Evolutionary conservation across 2,329 filamentous ascomycete genomes (phyloP), one percentile per base, ranked within the genome.

Genomic region (Dendryphion nanum): DNA sequence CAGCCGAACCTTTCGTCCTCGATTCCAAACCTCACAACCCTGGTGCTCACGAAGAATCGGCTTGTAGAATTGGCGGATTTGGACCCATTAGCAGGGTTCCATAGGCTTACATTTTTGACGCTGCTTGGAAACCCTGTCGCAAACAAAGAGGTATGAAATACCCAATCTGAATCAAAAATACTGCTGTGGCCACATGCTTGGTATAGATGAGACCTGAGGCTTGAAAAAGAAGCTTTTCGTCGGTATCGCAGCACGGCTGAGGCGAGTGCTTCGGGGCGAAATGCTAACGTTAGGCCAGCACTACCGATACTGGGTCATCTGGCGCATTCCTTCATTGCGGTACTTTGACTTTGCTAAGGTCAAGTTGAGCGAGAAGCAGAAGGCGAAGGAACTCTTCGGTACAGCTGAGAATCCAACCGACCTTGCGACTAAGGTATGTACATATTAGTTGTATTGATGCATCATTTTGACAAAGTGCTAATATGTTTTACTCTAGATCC

Each of bases 271-370:
- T 4, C 33, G n/a, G 21, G 20, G 24, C 23, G 24, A 28, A 31
- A 13, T 7, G 5, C 7, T 6, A 33, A 14, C 15, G 7, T 36
- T 45, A 56, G 36, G 10, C 21, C 45, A 96, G 89, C 74, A 96
- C 69, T 98, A 97, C 71, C 85, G 93, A 37, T 85, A 85, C 64
- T 98, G 88, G 85, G 73, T 95, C 18, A 79, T 98, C 44, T 96
- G 87, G 85, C 81, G 84, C 47, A 88, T 86, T 62, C 89, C 89
- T 1, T 78, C 76, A 4, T 82, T 98, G 30, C 83, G 91, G 30
- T 97, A 95, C 68, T 77, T 98, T 33, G 93, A 98, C 69, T 96
- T 89, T 64, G 77, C 82, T 53, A 95, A 95, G 69, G 89, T 98
- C 34, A 94, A 89, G 68, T 81, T 93, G 48, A 82, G 78, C 0